Percentiles rank a stretch among this genome's conserved stretches.
Conservation (phyloP, 2,329 filamentous ascomycete species). For the Allantophomopsis lycopodina region DNA sequence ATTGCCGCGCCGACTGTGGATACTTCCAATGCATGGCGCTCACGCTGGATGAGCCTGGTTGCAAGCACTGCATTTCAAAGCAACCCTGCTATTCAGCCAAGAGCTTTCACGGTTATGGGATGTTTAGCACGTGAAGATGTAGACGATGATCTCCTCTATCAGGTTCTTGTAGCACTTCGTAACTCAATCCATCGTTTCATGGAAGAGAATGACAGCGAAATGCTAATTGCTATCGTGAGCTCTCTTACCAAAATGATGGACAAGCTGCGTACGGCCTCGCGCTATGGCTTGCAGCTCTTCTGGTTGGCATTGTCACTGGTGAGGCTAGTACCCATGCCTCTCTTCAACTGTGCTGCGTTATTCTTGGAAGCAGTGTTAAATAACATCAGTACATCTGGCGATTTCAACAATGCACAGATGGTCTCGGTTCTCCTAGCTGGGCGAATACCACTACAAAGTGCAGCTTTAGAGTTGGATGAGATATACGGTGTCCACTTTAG, state of each 20-base stretch:
- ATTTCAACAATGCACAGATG: slow-evolving; percentile 45
- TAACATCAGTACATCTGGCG: slow-evolving; percentile 47
- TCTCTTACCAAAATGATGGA: slow-evolving; percentile 59
- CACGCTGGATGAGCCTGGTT: slow-evolving; percentile 61
- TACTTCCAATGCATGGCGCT: slow-evolving; percentile 54
- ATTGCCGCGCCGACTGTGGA: slow-evolving; percentile 51
- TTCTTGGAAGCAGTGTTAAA: slow-evolving; percentile 51
- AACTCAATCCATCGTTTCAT: slow-evolving; percentile 51
- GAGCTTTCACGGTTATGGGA: slow-evolving; percentile 59
- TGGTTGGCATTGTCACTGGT: slow-evolving; percentile 57
- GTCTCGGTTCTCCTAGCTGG: slow-evolving; percentile 46
- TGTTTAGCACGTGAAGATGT: slow-evolving; percentile 59
- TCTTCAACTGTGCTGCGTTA: slow-evolving; percentile 53
- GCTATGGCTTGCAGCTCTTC: slow-evolving; percentile 56
- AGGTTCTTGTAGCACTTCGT: slow-evolving; percentile 53
- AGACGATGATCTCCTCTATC: slow-evolving; percentile 57
- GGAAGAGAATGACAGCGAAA: slow-evolving; percentile 50
- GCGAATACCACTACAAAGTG: slow-evolving; percentile 44
- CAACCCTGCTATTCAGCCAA: slow-evolving; percentile 56
- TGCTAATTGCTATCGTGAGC: slow-evolving; percentile 55
- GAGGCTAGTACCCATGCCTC: slow-evolving; percentile 43
- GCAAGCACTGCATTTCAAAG: slow-evolving; percentile 62
- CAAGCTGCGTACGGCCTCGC: slow-evolving; percentile 50
- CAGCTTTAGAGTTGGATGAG: slow-evolving; percentile 46
- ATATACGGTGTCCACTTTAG: slow-evolving; percentile 53